Conservation (phyloP, 148 eudicot genomes). For the Mesembryanthemum crystallinum region DNA sequence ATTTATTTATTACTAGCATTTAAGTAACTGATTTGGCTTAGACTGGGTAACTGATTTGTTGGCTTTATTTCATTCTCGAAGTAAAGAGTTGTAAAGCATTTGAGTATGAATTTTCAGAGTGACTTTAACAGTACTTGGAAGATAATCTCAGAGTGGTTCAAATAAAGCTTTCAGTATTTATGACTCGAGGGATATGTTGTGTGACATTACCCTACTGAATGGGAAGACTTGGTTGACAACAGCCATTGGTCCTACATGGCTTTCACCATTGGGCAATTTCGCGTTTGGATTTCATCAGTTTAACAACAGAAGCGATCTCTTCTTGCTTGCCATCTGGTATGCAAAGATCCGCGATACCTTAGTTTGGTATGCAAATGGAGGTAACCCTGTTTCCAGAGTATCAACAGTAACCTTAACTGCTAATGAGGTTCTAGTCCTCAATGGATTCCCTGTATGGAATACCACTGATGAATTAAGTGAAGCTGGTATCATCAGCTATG, state of each 20-base stretch:
- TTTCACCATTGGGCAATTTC: conserved; percentile 47
- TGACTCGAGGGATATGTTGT: too few relatives aligned
- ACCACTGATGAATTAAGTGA: neutral
- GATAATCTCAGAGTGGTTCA: too few relatives aligned
- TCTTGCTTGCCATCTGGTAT: conserved; percentile 49
- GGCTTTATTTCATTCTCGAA: too few relatives aligned
- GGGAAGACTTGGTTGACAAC: too few relatives aligned
- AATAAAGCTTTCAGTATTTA: too few relatives aligned
- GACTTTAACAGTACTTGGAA: too few relatives aligned
- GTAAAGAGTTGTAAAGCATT: too few relatives aligned
- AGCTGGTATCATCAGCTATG: conserved; percentile 7
- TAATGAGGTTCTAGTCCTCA: conserved; percentile 37
- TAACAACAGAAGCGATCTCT: conserved; percentile 15
- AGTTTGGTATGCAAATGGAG: conserved; percentile 40
- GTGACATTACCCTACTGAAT: too few relatives aligned
- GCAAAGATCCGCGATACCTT: conserved; percentile 43
- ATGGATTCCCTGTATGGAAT: conserved; percentile 33
- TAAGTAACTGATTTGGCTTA: too few relatives aligned
- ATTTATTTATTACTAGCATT: too few relatives aligned
- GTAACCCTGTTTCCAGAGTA: conserved; percentile 22
- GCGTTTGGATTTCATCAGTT: conserved; percentile 40
- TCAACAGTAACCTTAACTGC: conserved; percentile 33
- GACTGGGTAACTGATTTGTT: too few relatives aligned
- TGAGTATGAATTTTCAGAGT: too few relatives aligned
- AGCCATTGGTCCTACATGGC: conserved; percentile 35